Base-by-base conservation (phyloP, 306 rosid genomes). In the Cucurbita ficifolia region DNA sequence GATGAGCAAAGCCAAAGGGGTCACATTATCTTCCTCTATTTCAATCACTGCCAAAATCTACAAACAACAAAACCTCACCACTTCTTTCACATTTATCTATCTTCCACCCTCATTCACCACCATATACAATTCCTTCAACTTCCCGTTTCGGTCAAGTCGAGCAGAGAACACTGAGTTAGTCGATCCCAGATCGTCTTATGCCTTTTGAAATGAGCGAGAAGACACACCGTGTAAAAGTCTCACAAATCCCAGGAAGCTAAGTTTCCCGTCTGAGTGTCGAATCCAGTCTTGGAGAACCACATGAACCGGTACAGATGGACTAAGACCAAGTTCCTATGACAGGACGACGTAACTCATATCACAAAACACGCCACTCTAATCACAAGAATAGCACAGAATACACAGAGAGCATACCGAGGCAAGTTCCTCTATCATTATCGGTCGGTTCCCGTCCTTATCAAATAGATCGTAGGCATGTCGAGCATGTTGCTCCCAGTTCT, bases 281-380 rank as follows among this genome's bases (percentile, higher is more conserved):
- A 92, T 89, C 97, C 97, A 92, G 82, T 92, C 97, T 70, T 92
- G 96, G 73, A 92, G 95, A 45, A 92, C 97, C 63, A 88, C 92
- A 36, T 92, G 97, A 71, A 92, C 88, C 0, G 97, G 97, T 18
- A 92, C 97, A 0, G 97, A 92, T 2, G 96, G 89, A 76, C 97
- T 76, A 75, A 92, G 96, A 40, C 97, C 96, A 17, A 92, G 94
- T 79, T 92, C 97, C 97, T 92, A 86, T 5, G 75, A 79, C 12
- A 71, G 64, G 19, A 78, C 18, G 42, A 57, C 4, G 7, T 39
- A 79, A 55, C 33, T 12, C 38, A 5, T 7, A 22, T 72, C 62
- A 10, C 33, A 60, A 10, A 36, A 67, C 55, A 72, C 57, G 49
- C 64, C 12, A 67, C 52, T 82, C 38, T 36, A 35, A 72, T 12